A percentile compares a stretch with the other conserved stretches of the same genome.
phyloP scores from a whole-genome alignment of 2,329 filamentous ascomycete genomes.

The Calonectria ilicicola region DNA sequence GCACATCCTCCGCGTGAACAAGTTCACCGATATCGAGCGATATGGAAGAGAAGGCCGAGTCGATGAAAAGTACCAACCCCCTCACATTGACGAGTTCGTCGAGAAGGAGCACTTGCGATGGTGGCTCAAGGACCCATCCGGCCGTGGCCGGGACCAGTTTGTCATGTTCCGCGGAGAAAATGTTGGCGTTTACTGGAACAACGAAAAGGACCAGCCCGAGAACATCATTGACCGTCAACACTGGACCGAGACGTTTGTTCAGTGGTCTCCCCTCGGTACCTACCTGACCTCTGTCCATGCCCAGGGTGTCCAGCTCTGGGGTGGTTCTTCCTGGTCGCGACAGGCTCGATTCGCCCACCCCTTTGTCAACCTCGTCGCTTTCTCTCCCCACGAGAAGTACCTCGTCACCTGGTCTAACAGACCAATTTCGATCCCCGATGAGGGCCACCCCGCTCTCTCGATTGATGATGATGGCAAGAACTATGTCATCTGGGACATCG shows the following conservation, averaged over 20 bases:
- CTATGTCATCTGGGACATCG: conserved; percentile 98
- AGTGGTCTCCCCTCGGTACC: conserved; percentile 96
- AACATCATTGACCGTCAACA: conserved; percentile 90
- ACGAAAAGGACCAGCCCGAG: conserved; percentile 91
- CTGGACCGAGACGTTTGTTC: conserved; percentile 98
- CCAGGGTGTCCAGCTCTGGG: conserved; percentile 98
- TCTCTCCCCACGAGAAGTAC: conserved; percentile 93
- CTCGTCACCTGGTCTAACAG: conserved; percentile 96
- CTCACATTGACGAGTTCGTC: conserved; percentile 84
- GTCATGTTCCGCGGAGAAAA: conserved; percentile 93
- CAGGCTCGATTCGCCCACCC: conserved; percentile 95
- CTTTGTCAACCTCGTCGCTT: conserved; percentile 94
- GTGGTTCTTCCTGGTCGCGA: conserved; percentile 87
- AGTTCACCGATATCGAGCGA: conserved; percentile 96
- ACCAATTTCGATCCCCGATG: conserved; percentile 91
- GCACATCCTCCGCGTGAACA: conserved; percentile 96
- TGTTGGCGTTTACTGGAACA: conserved; percentile 98
- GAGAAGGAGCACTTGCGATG: conserved; percentile 96
- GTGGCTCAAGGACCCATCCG: conserved; percentile 85
- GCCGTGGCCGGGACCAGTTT: conserved; percentile 92
- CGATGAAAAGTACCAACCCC: conserved; percentile 88
- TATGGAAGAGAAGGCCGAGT: conserved; percentile 94
- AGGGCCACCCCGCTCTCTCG: conserved; percentile 83
- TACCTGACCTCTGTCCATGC: conserved; percentile 95
- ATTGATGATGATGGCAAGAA: conserved; percentile 98